phyloP scores from a whole-genome alignment of 2,329 filamentous ascomycete species.

The Claviceps spartinae region DNA sequence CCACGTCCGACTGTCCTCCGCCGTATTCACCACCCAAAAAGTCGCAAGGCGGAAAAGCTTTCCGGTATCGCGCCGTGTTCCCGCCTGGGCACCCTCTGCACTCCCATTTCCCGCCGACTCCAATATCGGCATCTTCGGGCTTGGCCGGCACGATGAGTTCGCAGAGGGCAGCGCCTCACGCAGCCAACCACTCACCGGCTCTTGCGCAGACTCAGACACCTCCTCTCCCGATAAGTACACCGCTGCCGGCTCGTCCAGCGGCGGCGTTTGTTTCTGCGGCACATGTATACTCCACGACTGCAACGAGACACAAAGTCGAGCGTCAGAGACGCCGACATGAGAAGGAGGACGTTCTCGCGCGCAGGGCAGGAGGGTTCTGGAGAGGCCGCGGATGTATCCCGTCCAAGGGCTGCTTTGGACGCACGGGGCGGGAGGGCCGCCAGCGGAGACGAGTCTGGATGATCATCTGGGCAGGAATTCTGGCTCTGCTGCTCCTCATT shows the following conservation, averaged over 20 bases:
- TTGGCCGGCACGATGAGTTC: conserved; percentile 49
- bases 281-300: conserved; percentile 27
- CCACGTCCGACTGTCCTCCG: conserved; percentile 30
- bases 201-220: conserved; percentile 10
- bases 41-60: conserved; percentile 16
- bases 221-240: conserved; percentile 7
- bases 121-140: conserved; percentile 48
- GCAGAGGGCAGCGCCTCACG: conserved; percentile 43
- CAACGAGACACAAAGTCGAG: conserved; percentile 32
- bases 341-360: conserved; percentile 49
- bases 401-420: conserved; percentile 50
- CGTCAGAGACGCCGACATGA: conserved; percentile 43
- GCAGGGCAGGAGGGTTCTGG: conserved; percentile 47
- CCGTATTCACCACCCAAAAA: conserved; percentile 39
- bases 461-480: conserved; percentile 33
- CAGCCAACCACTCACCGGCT: conserved; percentile 40
- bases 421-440: conserved; percentile 48
- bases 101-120: conserved; percentile 39
- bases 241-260: conserved; percentile 29
- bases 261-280: conserved; percentile 33
- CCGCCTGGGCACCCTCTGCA: conserved; percentile 38
- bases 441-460: conserved; percentile 48
- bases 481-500: conserved; percentile 42
- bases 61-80: conserved; percentile 44
- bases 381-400: conserved; percentile 51